Percentiles rank a stretch among this genome's conserved stretches.
Conservation (phyloP, 345 rosid genomes). For the Balakata baccata region DNA sequence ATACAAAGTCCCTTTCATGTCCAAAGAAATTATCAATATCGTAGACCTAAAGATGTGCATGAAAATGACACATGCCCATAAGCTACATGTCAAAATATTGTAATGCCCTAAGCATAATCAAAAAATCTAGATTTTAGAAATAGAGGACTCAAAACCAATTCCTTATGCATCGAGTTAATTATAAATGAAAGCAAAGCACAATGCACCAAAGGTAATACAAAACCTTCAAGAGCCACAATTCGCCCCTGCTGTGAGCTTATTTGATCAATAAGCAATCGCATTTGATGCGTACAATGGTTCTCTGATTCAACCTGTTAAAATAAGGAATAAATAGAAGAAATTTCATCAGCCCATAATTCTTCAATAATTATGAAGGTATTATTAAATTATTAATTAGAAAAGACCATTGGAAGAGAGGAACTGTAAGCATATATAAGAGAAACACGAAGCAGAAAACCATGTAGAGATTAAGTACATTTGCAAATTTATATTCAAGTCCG, state of each 20-base stretch:
- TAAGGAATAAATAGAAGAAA: background rate
- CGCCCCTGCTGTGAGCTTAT: slow-evolving; percentile 66
- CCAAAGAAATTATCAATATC: background rate
- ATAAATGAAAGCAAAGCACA: background rate
- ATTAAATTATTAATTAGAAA: background rate
- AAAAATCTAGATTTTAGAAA: background rate
- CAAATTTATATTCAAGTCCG: background rate
- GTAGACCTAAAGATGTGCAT: background rate
- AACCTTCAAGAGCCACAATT: slow-evolving; percentile 81
- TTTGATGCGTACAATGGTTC: slow-evolving; percentile 71
- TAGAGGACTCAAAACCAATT: background rate
- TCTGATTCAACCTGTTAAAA: slow-evolving; percentile 67
- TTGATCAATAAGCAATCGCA: slow-evolving; percentile 71
- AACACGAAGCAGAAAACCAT: background rate
- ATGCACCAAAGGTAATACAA: background rate
- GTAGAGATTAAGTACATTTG: background rate
- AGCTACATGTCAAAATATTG: background rate
- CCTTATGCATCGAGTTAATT: background rate
- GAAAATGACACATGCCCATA: background rate
- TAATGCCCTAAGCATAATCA: background rate
- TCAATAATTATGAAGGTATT: background rate
- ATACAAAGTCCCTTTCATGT: background rate
- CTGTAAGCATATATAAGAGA: background rate
- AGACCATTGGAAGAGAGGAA: background rate
- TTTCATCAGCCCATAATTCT: background rate